These are phyloP conservation scores for Cordyceps fumosorosea DNA, from an alignment of 2,329 filamentous ascomycete genomes.

Conservation along the genomic window DNA sequence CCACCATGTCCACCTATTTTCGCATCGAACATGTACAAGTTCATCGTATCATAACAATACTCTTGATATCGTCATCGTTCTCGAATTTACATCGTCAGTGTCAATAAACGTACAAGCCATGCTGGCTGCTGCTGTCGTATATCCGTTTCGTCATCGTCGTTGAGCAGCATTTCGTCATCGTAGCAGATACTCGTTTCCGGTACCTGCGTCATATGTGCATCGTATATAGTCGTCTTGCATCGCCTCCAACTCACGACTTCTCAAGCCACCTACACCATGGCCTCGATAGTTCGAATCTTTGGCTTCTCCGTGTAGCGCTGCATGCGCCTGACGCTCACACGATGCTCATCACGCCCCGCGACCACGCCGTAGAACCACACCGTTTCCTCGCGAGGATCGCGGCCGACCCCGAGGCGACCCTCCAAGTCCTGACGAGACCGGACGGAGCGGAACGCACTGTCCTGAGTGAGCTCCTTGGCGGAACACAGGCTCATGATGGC, in stretches of 20 bases:
- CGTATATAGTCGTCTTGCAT: background rate
- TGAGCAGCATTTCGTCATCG: background rate
- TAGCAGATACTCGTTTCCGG: background rate
- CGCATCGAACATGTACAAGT: background rate
- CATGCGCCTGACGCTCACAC: slow-evolving; percentile 38
- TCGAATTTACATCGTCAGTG: background rate
- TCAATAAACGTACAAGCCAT: background rate
- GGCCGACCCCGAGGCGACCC: slow-evolving; percentile 55
- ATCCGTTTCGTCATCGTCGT: background rate
- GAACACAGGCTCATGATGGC: slow-evolving; percentile 74
- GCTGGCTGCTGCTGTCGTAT: background rate
- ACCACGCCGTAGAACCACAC: slow-evolving; percentile 44
- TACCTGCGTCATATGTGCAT: background rate
- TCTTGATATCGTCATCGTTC: background rate
- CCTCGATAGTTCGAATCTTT: slow-evolving; percentile 17
- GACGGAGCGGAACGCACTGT: slow-evolving; percentile 65
- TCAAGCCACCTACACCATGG: slow-evolving; percentile 20
- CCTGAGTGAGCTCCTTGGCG: slow-evolving; percentile 62
- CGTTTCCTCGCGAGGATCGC: slow-evolving; percentile 39
- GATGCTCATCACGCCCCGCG: slow-evolving; percentile 33
- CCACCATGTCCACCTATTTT: background rate
- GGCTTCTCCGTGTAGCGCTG: slow-evolving; percentile 39
- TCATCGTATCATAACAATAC: background rate
- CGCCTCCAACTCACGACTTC: background rate
- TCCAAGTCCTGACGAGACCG: slow-evolving; percentile 62